Evolutionary conservation across 257 asterid genomes (phyloP).

Genomic region (Haberlea rhodopensis): DNA sequence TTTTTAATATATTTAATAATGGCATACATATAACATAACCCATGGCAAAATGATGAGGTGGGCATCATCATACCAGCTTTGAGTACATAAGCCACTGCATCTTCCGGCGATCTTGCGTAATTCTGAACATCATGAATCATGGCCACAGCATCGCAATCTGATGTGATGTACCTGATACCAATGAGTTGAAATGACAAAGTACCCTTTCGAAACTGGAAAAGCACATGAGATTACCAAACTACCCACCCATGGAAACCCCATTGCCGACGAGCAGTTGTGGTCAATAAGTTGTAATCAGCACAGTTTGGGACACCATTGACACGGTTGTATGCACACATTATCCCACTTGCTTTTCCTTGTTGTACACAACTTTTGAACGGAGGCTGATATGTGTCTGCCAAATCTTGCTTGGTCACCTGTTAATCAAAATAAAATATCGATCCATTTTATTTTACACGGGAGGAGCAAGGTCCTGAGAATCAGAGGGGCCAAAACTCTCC

Average conservation of each 20-base stretch:
- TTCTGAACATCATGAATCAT: constrained; percentile 51
- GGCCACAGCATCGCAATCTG: constrained; percentile 80
- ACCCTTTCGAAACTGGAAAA: neutral
- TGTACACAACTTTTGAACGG: constrained; percentile 68
- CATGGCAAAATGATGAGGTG: no score
- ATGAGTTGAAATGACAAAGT: neutral
- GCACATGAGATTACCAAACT: neutral
- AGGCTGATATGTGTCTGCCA: constrained; percentile 92
- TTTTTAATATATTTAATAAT: no score
- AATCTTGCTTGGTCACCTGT: constrained; percentile 72
- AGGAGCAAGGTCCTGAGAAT: no score
- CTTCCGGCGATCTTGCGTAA: constrained; percentile 63
- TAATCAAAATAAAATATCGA: neutral
- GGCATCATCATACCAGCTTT: no score
- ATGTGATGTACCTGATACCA: constrained; percentile 64
- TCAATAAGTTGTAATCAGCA: constrained; percentile 68
- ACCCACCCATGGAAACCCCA: constrained; percentile 82
- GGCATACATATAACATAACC: no score
- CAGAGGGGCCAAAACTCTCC: no score
- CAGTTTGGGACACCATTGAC: constrained; percentile 85
- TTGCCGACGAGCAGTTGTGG: constrained; percentile 59
- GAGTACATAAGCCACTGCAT: constrained; percentile 71
- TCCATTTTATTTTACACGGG: no score
- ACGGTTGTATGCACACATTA: constrained; percentile 91
- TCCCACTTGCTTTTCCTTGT: constrained; percentile 83